Evolutionary conservation across 1,284 basidiomycete species (phyloP), one percentile per base, ranked within the genome.

Genomic region (Tausonia pullulans): DNA sequence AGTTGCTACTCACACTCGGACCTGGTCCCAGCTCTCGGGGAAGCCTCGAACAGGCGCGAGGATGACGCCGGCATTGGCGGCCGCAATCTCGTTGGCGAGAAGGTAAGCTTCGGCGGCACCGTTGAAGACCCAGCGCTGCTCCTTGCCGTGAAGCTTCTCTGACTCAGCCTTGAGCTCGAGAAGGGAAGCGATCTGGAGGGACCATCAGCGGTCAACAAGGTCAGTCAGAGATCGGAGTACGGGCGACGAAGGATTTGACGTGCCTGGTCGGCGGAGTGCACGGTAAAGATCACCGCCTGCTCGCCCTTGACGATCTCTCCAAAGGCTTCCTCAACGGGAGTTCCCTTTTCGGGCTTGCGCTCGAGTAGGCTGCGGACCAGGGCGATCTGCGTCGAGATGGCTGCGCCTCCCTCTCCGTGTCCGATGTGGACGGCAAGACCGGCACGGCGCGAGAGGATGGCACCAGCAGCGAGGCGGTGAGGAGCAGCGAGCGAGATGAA

Each of bases 91-190:
- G 49, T 82, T 74, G 0, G 90, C 89, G 56, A 93, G 73, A 45
- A 87, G 76, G 74, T 88, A 81, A 4, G 87, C 82, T 75, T 94
- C 90, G 0, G 82, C 79, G 0, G 83, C 90, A 5, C 88, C 88
- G 48, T 82, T 46, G 50, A 61, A 87, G 81, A 2, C 83, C 82
- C 87, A 78, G 60, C 80, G 79, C 74, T 86, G 80, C 10, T 75
- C 74, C 16, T 81, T 80, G 0, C 82, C 81, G 4, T 81, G 80
- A 48, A 77, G 78, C 53, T 78, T 78, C 64, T 90, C 87, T 14
- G 88, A 81, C 66, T 89, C 83, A 13, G 78, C 77, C 77, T 90
- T 90, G 63, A 94, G 75, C 53, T 82, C 78, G 54, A 95, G 75
- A 14, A 96, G 73, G 3, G 84, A 81, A 0, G 85, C 85, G 78